A percentile compares a stretch with the other conserved stretches of the same genome.
phyloP scores from a whole-genome alignment of 345 rosid species.

The Jatropha curcas region DNA sequence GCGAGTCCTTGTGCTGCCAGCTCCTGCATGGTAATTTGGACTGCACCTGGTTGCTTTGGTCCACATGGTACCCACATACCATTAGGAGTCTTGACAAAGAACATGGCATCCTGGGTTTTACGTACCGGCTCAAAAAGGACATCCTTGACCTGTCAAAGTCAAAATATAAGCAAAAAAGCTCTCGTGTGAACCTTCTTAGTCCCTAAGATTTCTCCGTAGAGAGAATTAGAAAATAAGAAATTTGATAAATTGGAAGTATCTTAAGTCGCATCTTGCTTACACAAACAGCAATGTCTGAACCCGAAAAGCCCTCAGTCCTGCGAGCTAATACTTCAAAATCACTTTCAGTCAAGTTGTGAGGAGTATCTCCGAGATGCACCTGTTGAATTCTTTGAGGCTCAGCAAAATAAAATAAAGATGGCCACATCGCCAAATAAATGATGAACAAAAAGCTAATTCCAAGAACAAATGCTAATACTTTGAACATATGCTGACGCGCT shows the following conservation, averaged over 20 bases:
- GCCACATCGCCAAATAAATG: not conserved
- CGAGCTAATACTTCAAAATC: slow-evolving; percentile 83
- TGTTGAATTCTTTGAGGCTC: slow-evolving; percentile 26
- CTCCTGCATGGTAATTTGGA: slow-evolving; percentile 79
- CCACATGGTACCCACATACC: slow-evolving; percentile 90
- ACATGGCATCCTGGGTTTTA: slow-evolving; percentile 91
- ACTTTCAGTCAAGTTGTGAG: slow-evolving; percentile 79
- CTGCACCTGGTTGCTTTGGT: slow-evolving; percentile 74
- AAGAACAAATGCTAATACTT: slow-evolving; percentile 43
- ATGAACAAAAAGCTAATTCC: not conserved
- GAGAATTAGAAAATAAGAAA: not conserved
- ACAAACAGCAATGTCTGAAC: slow-evolving; percentile 93
- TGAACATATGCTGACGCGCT: slow-evolving; percentile 94
- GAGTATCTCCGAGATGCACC: slow-evolving; percentile 97
- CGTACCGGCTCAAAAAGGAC: slow-evolving; percentile 96
- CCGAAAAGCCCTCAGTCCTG: slow-evolving; percentile 87
- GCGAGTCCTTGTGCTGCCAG: slow-evolving; percentile 76
- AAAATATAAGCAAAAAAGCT: not conserved
- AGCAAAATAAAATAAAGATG: slow-evolving; percentile 12
- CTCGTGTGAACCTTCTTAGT: not conserved
- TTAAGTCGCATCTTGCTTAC: slow-evolving; percentile 44
- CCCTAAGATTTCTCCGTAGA: not conserved
- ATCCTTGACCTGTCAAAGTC: slow-evolving; percentile 68
- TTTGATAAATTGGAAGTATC: not conserved
- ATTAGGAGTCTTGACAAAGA: slow-evolving; percentile 53